Percentiles rank a stretch among this genome's conserved stretches.
Evolutionary conservation across 1,284 basidiomycete genomes (phyloP).

Genomic region (Trichosporon sp.): DNA sequence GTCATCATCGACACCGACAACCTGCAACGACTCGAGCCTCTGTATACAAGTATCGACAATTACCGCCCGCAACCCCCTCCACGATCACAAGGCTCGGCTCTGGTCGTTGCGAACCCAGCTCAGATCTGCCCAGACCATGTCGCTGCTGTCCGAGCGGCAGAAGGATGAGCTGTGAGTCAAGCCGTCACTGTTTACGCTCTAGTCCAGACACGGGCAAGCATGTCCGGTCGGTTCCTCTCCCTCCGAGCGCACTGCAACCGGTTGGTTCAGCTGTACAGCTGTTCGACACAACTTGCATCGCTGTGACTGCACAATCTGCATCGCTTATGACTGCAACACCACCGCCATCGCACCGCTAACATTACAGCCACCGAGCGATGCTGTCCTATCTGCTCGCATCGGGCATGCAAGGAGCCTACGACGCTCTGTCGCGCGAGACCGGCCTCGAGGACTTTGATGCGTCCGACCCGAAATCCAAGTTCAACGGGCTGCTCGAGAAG

Average conservation of each 20-base stretch:
- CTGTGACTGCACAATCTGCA: no score
- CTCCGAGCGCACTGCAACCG: no score
- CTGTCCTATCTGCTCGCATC: slow-evolving; percentile 71
- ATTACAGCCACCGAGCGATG: slow-evolving; percentile 71
- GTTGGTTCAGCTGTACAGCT: no score
- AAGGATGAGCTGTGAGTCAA: slow-evolving; percentile 70
- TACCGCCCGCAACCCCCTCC: neutral
- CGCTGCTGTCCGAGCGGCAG: slow-evolving; percentile 65
- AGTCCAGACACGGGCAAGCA: neutral
- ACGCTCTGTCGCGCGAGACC: slow-evolving; percentile 59
- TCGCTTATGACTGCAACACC: no score
- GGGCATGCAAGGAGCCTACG: slow-evolving; percentile 60
- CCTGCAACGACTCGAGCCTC: no score
- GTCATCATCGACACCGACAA: no score
- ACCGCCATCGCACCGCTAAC: neutral
- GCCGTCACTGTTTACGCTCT: neutral
- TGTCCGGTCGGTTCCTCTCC: no score
- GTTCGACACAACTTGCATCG: no score
- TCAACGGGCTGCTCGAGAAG: slow-evolving; percentile 79
- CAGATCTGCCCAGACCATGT: slow-evolving; percentile 26
- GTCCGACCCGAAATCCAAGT: slow-evolving; percentile 71
- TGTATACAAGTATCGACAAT: neutral
- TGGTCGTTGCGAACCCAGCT: neutral
- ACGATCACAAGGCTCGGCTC: neutral
- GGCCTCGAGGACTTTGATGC: slow-evolving; percentile 61